Conservation (phyloP, 2,329 filamentous ascomycete species). For the Ophiostoma pallidulum region DNA sequence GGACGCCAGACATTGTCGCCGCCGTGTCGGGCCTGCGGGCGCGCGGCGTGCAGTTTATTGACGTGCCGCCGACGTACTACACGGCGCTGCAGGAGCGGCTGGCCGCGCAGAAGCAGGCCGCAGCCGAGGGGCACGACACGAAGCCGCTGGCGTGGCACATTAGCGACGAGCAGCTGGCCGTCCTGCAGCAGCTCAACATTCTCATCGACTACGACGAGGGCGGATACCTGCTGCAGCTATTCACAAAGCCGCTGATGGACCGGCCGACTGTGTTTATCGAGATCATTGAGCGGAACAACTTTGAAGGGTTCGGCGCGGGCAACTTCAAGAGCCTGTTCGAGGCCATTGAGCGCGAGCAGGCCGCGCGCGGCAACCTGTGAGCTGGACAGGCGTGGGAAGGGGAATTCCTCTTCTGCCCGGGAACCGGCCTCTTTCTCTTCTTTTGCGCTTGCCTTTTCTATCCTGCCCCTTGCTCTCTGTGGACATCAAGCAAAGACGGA, state of each 20-base stretch:
- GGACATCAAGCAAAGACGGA: too few species aligned
- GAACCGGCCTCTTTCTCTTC: too few species aligned
- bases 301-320: conserved; percentile 85
- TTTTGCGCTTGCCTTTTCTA: not conserved
- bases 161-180: conserved; percentile 64
- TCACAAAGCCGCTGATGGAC: conserved; percentile 85
- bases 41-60: conserved; percentile 89
- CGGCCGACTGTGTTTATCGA: conserved; percentile 92
- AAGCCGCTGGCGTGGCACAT: conserved; percentile 46
- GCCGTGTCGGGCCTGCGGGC: conserved; percentile 70
- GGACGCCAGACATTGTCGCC: conserved; percentile 68
- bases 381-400: not conserved
- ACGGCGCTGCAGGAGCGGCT: conserved; percentile 64
- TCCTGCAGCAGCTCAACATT: conserved; percentile 69
- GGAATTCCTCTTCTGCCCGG: too few species aligned
- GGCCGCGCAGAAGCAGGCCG: conserved; percentile 39
- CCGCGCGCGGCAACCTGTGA: conserved; percentile 69
- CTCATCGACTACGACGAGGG: conserved; percentile 92
- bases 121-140: conserved; percentile 25
- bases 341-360: conserved; percentile 91
- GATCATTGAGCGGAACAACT: conserved; percentile 87
- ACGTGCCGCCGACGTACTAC: conserved; percentile 82
- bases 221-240: conserved; percentile 70
- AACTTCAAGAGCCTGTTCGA: conserved; percentile 96
- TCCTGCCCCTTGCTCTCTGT: too few species aligned